Evolutionary conservation across 192 early-diverging fungal genomes (phyloP).

Genomic region (Rhizophagus sp.): DNA sequence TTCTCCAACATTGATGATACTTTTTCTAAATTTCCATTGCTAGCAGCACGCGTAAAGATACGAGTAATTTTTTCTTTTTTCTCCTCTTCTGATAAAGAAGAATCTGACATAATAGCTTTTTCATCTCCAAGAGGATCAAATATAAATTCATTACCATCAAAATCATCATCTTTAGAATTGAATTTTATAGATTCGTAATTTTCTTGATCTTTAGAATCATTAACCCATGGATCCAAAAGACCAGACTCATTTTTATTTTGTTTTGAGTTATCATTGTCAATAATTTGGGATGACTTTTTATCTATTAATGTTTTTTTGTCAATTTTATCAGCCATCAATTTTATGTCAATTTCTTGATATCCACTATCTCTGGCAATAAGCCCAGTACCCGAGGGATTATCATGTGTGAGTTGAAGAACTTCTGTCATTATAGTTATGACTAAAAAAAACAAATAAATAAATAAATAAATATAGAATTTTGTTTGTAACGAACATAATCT

Average conservation of each 20-base stretch:
- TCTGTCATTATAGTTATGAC: neutral
- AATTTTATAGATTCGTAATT: slow-evolving; percentile 15
- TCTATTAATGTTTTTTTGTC: slow-evolving; percentile 15
- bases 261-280: neutral
- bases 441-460: neutral
- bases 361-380: neutral
- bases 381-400: neutral
- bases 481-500: too few species aligned
- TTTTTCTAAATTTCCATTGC: slow-evolving; percentile 71
- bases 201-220: slow-evolving; percentile 20
- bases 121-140: slow-evolving; percentile 28
- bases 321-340: slow-evolving; percentile 10
- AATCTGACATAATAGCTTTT: neutral
- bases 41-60: slow-evolving; percentile 67
- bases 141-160: neutral
- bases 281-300: neutral
- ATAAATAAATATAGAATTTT: neutral
- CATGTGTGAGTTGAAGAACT: slow-evolving; percentile 2
- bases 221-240: slow-evolving; percentile 9
- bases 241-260: neutral
- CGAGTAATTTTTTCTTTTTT: slow-evolving; percentile 62
- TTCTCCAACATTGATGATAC: slow-evolving; percentile 63
- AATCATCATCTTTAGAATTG: neutral
- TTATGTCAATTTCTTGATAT: slow-evolving; percentile 12
- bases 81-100: slow-evolving; percentile 48